These are phyloP conservation scores for Huntiella omanensis DNA, from an alignment of 2,329 filamentous ascomycete genomes.

Conservation along the genomic window DNA sequence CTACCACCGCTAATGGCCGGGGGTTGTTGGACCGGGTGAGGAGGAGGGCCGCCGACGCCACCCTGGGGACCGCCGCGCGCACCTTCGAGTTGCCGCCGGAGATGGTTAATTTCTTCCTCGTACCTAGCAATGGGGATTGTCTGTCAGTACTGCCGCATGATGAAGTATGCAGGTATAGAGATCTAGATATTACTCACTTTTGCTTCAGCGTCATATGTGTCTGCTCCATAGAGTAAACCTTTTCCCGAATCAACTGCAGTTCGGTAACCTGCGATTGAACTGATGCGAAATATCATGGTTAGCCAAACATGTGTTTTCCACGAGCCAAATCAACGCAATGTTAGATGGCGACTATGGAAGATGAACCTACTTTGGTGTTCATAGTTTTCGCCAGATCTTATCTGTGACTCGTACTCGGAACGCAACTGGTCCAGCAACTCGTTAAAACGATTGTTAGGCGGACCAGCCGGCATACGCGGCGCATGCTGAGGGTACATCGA, in stretches of 20 bases:
- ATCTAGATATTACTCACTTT: slow-evolving; percentile 37
- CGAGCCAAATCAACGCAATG: not conserved
- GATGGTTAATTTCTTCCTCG: slow-evolving; percentile 70
- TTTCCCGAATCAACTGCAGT: slow-evolving; percentile 83
- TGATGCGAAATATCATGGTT: slow-evolving; percentile 21
- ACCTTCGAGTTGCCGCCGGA: slow-evolving; percentile 72
- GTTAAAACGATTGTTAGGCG: slow-evolving; percentile 41
- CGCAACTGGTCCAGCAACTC: slow-evolving; percentile 86
- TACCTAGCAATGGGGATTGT: slow-evolving; percentile 41
- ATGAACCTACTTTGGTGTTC: slow-evolving; percentile 74
- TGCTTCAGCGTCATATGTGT: slow-evolving; percentile 73
- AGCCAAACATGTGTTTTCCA: not conserved
- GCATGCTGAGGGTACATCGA: slow-evolving; percentile 13
- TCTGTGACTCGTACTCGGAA: slow-evolving; percentile 74
- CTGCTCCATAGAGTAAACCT: slow-evolving; percentile 85
- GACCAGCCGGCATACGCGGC: slow-evolving; percentile 12
- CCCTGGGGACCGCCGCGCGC: slow-evolving; percentile 43
- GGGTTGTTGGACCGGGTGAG: slow-evolving; percentile 64
- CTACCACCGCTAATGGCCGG: slow-evolving; percentile 82
- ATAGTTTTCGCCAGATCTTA: slow-evolving; percentile 65
- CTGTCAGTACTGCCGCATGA: not conserved
- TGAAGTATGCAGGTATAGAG: not conserved
- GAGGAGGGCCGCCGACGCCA: slow-evolving; percentile 47
- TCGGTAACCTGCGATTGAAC: slow-evolving; percentile 84
- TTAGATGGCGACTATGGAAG: not conserved